Evolutionary conservation across 371 early-diverging fungal species (phyloP).

Genomic region (Smittium culicis): DNA sequence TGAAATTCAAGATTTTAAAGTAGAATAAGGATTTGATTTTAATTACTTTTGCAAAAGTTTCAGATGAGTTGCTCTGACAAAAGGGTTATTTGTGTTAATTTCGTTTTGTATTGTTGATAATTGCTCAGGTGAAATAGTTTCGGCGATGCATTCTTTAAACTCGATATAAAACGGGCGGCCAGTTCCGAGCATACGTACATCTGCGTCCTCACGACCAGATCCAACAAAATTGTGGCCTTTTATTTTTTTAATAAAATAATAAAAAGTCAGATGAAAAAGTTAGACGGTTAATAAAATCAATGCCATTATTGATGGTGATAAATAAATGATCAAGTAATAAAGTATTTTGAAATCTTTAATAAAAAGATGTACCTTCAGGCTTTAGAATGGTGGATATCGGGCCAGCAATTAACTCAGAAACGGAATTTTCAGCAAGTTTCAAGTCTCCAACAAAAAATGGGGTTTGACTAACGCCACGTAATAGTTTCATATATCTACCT

Average conservation of each 20-base stretch:
- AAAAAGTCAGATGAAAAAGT: not conserved
- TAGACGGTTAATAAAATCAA: not conserved
- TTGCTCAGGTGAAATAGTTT: not conserved
- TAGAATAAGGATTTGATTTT: too few relatives aligned
- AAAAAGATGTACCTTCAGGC: slow-evolving; percentile 33
- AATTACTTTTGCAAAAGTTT: not conserved
- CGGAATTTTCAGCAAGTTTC: slow-evolving; percentile 55
- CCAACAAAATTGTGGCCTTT: slow-evolving; percentile 63
- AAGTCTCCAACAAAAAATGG: slow-evolving; percentile 65
- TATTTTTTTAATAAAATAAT: slow-evolving; percentile 3
- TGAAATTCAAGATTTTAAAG: too few relatives aligned
- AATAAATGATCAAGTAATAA: too few relatives aligned
- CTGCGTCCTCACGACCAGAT: slow-evolving; percentile 93
- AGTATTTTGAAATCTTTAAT: not conserved
- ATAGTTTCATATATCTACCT: slow-evolving; percentile 76
- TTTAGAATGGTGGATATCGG: slow-evolving; percentile 39
- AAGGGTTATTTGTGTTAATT: not conserved
- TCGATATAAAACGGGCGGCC: slow-evolving; percentile 93
- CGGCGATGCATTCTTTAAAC: slow-evolving; percentile 40
- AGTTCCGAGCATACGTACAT: slow-evolving; percentile 87
- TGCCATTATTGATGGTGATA: too few relatives aligned
- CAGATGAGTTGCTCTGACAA: not conserved
- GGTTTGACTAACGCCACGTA: slow-evolving; percentile 74
- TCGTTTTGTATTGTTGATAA: not conserved
- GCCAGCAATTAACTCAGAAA: slow-evolving; percentile 63